A percentile compares a stretch with the other conserved stretches of the same genome.
phyloP scores from a whole-genome alignment of 768 basidiomycete genomes.

The Austroboletus eburneus region DNA sequence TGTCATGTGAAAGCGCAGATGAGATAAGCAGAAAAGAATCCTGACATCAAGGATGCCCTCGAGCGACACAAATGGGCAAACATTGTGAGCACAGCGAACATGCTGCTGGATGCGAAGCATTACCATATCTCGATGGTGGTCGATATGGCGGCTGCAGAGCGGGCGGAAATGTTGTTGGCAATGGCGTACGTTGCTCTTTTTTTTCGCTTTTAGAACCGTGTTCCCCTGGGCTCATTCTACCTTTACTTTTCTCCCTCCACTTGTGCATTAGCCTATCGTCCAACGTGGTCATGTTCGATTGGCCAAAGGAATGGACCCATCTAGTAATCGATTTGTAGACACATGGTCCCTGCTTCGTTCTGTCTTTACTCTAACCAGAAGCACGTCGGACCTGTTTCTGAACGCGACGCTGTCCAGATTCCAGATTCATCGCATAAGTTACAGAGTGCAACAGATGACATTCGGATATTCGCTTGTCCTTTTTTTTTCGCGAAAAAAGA shows the following conservation, averaged over 20 bases:
- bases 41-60: constrained; percentile 35
- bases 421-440: too few species aligned
- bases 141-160: constrained; percentile 58
- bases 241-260: too few species aligned
- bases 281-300: constrained; percentile 47
- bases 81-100: constrained; percentile 39
- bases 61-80: constrained; percentile 48
- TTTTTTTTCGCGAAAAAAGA: too few species aligned
- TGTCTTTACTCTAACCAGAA: not conserved
- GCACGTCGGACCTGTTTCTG: too few species aligned
- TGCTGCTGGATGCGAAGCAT: constrained; percentile 42
- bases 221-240: constrained; percentile 35
- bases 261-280: constrained; percentile 47
- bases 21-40: too few species aligned
- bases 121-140: constrained; percentile 46
- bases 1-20: too few species aligned
- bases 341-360: not conserved
- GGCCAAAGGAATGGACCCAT: constrained; percentile 39
- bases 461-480: too few species aligned
- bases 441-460: too few species aligned
- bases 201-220: too few species aligned
- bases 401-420: not conserved
- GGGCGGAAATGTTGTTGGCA: constrained; percentile 57
- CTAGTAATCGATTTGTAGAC: constrained; percentile 42
- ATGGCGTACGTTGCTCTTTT: constrained; percentile 42